Base-by-base conservation (phyloP, 169 alveolate genomes). In the Plasmodium malariae region DNA sequence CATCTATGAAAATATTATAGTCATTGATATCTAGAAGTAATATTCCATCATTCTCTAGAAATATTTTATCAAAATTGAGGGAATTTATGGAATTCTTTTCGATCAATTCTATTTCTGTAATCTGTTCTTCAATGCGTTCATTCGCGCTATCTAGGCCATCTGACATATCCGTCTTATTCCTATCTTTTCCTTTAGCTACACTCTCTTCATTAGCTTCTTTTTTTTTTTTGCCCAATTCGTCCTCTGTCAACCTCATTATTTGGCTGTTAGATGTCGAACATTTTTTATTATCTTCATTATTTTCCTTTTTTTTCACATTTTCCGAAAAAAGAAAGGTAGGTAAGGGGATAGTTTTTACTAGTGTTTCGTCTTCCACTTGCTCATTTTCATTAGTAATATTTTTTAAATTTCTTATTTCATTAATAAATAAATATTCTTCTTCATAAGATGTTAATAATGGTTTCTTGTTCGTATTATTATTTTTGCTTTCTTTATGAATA, bases 1-100 rank as follows among this genome's bases (percentile, higher is more conserved):
- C 90, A 80, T 80, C 37, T 62, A 80, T 65, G 28, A 80, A 80
- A 30, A 80, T 12, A 40, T 80, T 80, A 40, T 80, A 80, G 65
- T 80, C 90, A 36, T 80, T 80, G 19, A 80, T 80, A 34, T 80
- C 80, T 80, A 65, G 45, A 4, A 80, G 37, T 12, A 80, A 37
- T 6, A 80, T 63, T n/a, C 90, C 90, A 51, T 80, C 90, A 68
- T 80, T 80, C 65, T 80, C 90, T 9, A 80, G 60, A 37, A 21
- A 80, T 11, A 80, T 65, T 49, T 80, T 80, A 36, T 80, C 90
- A 65, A 80, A 80, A 40, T 80, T 80, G 4, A 80, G n/a, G 9
- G 90, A 54, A 7, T 45, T 80, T 11, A 80, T 9, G 6, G 80
- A 49, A 28, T 63, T 80, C 0, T 28, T 54, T 14, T 80, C 83